Conservation (phyloP, 2,329 filamentous ascomycete genomes). For the Pleomassaria siparia region DNA sequence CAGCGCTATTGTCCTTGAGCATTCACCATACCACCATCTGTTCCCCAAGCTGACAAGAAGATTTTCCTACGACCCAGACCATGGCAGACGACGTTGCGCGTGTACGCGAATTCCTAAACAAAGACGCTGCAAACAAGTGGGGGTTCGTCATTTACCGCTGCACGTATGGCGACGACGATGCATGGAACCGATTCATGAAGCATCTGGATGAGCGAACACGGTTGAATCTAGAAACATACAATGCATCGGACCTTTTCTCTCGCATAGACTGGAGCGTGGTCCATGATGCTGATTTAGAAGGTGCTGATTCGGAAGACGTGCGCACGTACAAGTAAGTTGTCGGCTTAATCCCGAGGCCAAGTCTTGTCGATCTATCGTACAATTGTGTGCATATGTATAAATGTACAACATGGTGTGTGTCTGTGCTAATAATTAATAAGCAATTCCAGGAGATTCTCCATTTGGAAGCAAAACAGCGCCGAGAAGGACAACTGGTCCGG, state of each 20-base stretch:
- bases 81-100: no score
- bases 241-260: conserved; percentile 5
- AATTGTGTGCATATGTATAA: not conserved
- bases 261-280: conserved; percentile 15
- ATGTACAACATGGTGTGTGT: no score
- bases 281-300: conserved; percentile 9
- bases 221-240: conserved; percentile 6
- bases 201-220: conserved; percentile 8
- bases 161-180: conserved; percentile 11
- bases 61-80: no score
- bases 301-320: not conserved
- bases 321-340: no score
- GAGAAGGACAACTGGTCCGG: not conserved
- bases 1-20: no score
- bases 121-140: conserved; percentile 4
- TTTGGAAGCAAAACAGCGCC: not conserved
- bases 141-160: conserved; percentile 18
- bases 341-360: no score
- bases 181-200: conserved; percentile 11
- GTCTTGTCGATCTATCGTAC: not conserved
- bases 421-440: not conserved
- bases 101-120: not conserved
- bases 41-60: no score
- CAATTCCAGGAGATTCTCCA: not conserved
- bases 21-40: no score